These are phyloP conservation scores for Zea mays DNA, from an alignment of 176 grass and related monocot genomes.

Conservation along the genomic window DNA sequence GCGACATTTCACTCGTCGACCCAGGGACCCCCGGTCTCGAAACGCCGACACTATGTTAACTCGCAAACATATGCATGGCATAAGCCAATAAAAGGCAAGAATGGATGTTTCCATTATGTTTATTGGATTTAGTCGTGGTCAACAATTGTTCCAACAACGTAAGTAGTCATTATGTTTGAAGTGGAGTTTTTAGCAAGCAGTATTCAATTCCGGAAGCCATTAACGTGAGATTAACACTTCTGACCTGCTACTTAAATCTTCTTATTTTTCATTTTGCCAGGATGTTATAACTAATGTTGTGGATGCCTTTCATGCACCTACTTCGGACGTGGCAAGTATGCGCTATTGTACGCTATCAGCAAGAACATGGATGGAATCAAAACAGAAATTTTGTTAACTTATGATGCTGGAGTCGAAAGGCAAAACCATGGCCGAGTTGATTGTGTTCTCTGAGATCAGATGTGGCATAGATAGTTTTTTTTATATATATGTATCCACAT, in stretches of 20 bases:
- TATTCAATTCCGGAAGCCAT: background rate
- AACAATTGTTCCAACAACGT: background rate
- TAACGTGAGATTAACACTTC: background rate
- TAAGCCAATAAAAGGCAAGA: background rate
- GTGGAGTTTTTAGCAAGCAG: background rate
- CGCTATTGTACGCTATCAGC: background rate
- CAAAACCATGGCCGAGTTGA: constrained; percentile 19
- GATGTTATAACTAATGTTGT: constrained; percentile 29
- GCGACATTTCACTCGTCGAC: too few species aligned
- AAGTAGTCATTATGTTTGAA: background rate
- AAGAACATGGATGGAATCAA: background rate
- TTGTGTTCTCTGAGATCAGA: background rate
- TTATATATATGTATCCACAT: constrained; percentile 14
- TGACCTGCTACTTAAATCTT: constrained; percentile 12
- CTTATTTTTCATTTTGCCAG: constrained; percentile 16
- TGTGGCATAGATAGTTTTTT: constrained; percentile 34
- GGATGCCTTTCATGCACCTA: constrained; percentile 29
- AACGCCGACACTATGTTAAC: background rate
- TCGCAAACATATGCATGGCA: background rate
- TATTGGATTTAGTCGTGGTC: background rate
- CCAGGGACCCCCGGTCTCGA: too few species aligned
- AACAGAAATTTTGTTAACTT: constrained; percentile 10
- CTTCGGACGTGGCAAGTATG: background rate
- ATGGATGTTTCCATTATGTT: constrained; percentile 1
- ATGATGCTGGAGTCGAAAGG: constrained; percentile 11